A percentile compares a stretch with the other conserved stretches of the same genome.
Evolutionary conservation across 2,329 filamentous ascomycete species (phyloP).

Genomic region (Aspergillus carbonarius): DNA sequence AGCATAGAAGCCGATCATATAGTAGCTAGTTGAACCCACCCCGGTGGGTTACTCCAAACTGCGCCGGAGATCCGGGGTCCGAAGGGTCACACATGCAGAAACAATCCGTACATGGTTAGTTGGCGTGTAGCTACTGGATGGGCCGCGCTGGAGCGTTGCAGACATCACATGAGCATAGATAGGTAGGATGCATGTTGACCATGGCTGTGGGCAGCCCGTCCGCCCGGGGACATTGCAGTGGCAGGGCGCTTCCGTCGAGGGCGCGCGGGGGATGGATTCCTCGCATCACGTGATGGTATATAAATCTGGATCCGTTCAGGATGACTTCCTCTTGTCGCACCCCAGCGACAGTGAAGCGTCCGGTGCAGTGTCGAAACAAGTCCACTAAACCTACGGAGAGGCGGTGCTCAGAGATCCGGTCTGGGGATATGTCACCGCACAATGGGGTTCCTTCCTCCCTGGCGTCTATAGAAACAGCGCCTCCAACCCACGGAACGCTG

Average conservation of each 20-base stretch:
- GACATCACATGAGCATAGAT: background rate
- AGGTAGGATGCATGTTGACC: background rate
- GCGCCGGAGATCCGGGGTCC: background rate
- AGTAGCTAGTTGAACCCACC: background rate
- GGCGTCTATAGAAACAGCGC: slow-evolving; percentile 26
- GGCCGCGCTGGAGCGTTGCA: background rate
- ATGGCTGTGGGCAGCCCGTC: background rate
- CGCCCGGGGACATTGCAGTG: background rate
- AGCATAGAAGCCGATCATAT: slow-evolving; percentile 37
- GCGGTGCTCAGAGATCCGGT: background rate
- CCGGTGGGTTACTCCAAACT: background rate
- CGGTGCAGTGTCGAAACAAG: background rate
- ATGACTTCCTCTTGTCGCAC: background rate
- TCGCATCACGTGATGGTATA: slow-evolving; percentile 31
- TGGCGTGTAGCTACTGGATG: background rate
- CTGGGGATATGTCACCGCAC: slow-evolving; percentile 26
- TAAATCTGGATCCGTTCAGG: slow-evolving; percentile 26
- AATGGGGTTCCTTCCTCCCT: slow-evolving; percentile 22
- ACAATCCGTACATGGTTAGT: background rate
- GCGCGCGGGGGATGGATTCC: slow-evolving; percentile 4
- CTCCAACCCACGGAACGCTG: slow-evolving; percentile 17
- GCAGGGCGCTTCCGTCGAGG: background rate
- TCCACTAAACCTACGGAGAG: background rate
- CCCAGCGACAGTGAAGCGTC: slow-evolving; percentile 1
- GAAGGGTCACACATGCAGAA: background rate